These are phyloP conservation scores for Melocanna baccifera DNA, from an alignment of 176 grass and related monocot genomes.

Conservation along the genomic window DNA sequence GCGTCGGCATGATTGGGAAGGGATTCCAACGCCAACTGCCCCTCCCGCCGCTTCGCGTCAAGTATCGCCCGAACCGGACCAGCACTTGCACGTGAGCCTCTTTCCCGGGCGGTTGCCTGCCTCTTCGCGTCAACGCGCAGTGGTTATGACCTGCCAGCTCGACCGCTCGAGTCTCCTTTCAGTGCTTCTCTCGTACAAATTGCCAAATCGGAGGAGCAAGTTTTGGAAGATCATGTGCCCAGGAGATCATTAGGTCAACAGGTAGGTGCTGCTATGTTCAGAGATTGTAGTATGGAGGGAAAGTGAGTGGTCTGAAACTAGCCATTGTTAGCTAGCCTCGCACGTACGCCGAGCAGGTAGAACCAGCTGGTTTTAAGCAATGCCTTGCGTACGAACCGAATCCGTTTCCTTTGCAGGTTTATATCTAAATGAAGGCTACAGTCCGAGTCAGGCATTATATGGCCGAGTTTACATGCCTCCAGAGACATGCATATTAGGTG, in stretches of 20 bases:
- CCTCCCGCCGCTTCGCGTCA: neutral
- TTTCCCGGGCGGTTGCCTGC: neutral
- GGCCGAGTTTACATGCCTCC: neutral
- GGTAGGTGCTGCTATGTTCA: neutral
- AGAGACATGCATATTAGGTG: neutral
- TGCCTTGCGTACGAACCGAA: neutral
- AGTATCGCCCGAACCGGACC: neutral
- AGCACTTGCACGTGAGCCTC: neutral
- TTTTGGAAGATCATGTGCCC: neutral
- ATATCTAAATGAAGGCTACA: neutral
- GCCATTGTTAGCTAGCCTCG: neutral
- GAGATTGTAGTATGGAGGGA: neutral
- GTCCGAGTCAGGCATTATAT: neutral
- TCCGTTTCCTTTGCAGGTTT: neutral
- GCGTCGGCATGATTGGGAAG: neutral
- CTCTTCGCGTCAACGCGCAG: too few relatives aligned
- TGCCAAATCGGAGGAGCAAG: neutral
- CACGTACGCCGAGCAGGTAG: neutral
- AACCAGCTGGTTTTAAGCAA: neutral
- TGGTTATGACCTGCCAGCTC: neutral
- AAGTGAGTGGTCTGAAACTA: neutral
- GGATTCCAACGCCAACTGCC: neutral
- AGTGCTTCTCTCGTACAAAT: neutral
- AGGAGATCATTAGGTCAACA: neutral
- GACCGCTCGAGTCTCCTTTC: neutral